These are phyloP conservation scores for Epichloe scottii DNA, from an alignment of 2,329 filamentous ascomycete genomes.

Conservation along the genomic window DNA sequence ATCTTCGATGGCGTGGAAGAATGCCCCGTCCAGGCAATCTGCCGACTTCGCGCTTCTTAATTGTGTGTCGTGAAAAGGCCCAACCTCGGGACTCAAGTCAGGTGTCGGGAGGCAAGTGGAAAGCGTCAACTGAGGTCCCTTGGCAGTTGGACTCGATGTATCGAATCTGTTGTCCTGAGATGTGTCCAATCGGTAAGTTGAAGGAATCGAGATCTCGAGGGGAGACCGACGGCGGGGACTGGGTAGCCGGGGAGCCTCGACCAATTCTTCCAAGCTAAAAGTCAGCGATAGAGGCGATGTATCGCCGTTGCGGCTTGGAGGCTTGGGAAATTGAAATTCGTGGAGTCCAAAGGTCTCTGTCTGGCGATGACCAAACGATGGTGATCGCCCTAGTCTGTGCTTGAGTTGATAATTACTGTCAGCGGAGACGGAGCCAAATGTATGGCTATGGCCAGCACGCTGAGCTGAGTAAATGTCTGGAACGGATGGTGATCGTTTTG, in stretches of 20 bases:
- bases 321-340: slow-evolving; percentile 26
- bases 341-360: slow-evolving; percentile 17
- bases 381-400: slow-evolving; percentile 9
- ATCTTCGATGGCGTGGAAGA: slow-evolving; percentile 15
- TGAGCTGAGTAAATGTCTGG: slow-evolving; percentile 8
- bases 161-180: slow-evolving; percentile 15
- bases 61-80: slow-evolving; percentile 13
- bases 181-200: slow-evolving; percentile 16
- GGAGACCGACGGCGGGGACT: slow-evolving; percentile 16
- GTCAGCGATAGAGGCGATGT: slow-evolving; percentile 13
- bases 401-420: slow-evolving; percentile 5
- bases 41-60: slow-evolving; percentile 16
- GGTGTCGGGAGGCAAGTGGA: slow-evolving; percentile 17
- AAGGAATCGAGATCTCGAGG: slow-evolving; percentile 10
- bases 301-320: slow-evolving; percentile 17
- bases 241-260: slow-evolving; percentile 13
- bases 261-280: slow-evolving; percentile 9
- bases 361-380: slow-evolving; percentile 14
- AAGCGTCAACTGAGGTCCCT: slow-evolving; percentile 9
- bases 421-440: slow-evolving; percentile 6
- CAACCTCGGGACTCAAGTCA: slow-evolving; percentile 19
- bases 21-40: slow-evolving; percentile 16
- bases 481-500: slow-evolving; percentile 17
- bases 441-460: slow-evolving; percentile 5
- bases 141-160: slow-evolving; percentile 4